Evolutionary conservation across 2,329 filamentous ascomycete species (phyloP).

Genomic region (Rachicladosporium sp.): DNA sequence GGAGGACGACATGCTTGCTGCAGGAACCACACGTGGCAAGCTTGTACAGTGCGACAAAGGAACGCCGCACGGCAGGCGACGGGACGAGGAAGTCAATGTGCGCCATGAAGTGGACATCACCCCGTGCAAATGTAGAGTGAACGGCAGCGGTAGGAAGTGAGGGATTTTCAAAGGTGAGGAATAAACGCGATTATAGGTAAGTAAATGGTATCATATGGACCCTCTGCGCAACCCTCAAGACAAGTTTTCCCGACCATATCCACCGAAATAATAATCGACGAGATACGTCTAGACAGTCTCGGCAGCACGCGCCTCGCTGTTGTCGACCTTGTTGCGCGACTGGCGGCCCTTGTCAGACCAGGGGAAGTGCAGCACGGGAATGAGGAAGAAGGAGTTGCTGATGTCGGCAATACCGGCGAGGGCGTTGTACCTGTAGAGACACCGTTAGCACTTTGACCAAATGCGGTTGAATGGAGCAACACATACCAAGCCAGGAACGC

Average conservation of each 20-base stretch:
- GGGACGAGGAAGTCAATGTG: too few species aligned
- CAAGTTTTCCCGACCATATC: background rate
- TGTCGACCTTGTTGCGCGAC: slow-evolving; percentile 37
- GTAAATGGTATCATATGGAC: too few species aligned
- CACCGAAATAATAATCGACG: slow-evolving; percentile 9
- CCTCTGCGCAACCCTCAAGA: too few species aligned
- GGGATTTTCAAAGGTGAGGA: too few species aligned
- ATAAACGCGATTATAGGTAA: too few species aligned
- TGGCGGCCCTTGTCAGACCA: slow-evolving; percentile 72
- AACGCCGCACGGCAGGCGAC: too few species aligned
- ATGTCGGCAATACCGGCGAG: slow-evolving; percentile 44
- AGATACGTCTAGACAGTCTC: slow-evolving; percentile 2
- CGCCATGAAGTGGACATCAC: too few species aligned
- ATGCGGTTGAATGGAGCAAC: background rate
- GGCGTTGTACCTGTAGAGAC: slow-evolving; percentile 33
- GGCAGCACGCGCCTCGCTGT: slow-evolving; percentile 25
- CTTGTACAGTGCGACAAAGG: too few species aligned
- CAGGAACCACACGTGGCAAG: too few species aligned
- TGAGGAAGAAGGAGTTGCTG: slow-evolving; percentile 68
- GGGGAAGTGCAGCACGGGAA: slow-evolving; percentile 87
- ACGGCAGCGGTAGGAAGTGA: too few species aligned
- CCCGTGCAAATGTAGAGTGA: too few species aligned
- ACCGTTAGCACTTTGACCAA: background rate
- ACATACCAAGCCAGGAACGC: slow-evolving; percentile 39
- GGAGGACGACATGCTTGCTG: too few species aligned